Evolutionary conservation across 2,329 filamentous ascomycete species (phyloP), one percentile per base, ranked within the genome.

Genomic region (Microcyclospora pomicola): DNA sequence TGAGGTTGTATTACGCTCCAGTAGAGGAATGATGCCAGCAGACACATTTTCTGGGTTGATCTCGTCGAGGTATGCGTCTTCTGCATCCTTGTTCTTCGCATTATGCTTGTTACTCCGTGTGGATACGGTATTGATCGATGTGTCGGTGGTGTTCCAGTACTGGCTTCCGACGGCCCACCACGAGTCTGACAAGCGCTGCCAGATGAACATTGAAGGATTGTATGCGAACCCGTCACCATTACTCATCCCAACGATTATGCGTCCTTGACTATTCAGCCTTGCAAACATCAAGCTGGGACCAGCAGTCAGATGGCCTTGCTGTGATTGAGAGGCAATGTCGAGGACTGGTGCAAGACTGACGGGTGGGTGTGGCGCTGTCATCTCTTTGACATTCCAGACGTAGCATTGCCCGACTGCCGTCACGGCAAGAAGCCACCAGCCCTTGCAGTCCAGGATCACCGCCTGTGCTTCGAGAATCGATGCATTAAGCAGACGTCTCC

Each of bases 121-220:
- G 2, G 30, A 13, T 29, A 94, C 62, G 36, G 86, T 82, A 34
- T 82, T 79, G 37, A 94, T 77, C 0, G 86, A 86, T 2, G 85
- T 86, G 53, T 95, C 91, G 37, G 86, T 93, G 1, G 86, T 92
- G 60, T 98, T 96, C 92, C 91, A 98, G 59, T 98, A 98, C 57
- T 98, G 91, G 49, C 84, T 93, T 13, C 87, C 87, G 0, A 96
- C 86, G 0, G 88, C 88, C 86, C 91, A 98, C 91, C 91, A 98
- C 2, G 84, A 74, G 57, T 98, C 92, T 2, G 86, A 93, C n/a
- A 98, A 69, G 9, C 87, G 77, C 60, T 96, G 88, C 91, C 91
- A 98, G 6, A 78, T 75, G 59, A 77, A 88, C 80, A 98, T 82
- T 13, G 72, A 71, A 0, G 81, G 74, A 2, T 83, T 83, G 61